Evolutionary conservation across 1,139 yeast species (phyloP), one percentile per base, ranked within the genome.

Genomic region (Yamadazyma buinensis): DNA sequence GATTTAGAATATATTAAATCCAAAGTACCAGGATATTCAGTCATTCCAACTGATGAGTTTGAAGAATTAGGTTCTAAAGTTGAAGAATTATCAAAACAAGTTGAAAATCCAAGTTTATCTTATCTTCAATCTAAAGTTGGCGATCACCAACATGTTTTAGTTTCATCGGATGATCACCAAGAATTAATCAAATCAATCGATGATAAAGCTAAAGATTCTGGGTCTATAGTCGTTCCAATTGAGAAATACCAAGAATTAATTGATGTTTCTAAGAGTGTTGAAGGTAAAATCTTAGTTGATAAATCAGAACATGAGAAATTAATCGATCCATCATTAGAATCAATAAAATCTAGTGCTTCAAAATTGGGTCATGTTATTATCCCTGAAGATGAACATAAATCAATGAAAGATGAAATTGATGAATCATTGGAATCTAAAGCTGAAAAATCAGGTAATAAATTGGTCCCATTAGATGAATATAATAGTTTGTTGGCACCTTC

Each of bases 1-100:
- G 49, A 64, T 15, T 37, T 58, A 14, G 67, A 62, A 2, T 61
- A 61, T 33, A 39, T 77, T 17, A 36, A 42, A n/a, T 49, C 50
- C 11, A 56, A 52, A 28, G 68, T 70, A 8, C 22, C 27, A 12
- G 37, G 29, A n/a, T 30, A 31, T 25, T 15, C 18, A 7, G 13
- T 36, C 2, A 17, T 37, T 4, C 30, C 37, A 17, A 30, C 32
- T 7, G 20, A 31, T 1, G 46, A 47, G 11, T 41, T 38, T 23
- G 20, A 38, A 8, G 28, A 30, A 1, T 36, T 51, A 23, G 23
- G 34, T 13, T 18, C 24, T 8, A 27, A 28, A 14, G 41, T 45
- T 1, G 33, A 30, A 10, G 36, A 38, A 8, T 55, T 26, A 42
- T 54, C 10, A 35, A 47, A 21, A 49, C 54, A 20, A 51, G 46